phyloP scores from a whole-genome alignment of 495 filamentous ascomycete species.

The Rostrohypoxylon terebratum region DNA sequence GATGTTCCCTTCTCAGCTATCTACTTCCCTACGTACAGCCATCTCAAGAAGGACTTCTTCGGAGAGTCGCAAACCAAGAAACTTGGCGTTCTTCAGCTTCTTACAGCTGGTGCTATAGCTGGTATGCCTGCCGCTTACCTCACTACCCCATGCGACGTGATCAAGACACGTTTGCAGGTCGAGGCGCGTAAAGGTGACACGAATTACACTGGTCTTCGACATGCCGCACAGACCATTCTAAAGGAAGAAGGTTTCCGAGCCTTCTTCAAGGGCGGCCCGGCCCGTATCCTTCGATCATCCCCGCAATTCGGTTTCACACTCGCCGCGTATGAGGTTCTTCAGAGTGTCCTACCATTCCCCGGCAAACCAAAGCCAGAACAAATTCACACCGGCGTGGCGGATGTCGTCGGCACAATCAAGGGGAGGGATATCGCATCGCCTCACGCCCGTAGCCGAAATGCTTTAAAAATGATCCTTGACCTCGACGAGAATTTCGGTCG shows the following conservation, averaged over 20 bases:
- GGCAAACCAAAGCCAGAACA: constrained; percentile 62
- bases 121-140: constrained; percentile 99
- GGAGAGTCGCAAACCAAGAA: constrained; percentile 90
- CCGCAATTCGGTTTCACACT: constrained; percentile 98
- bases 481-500: constrained; percentile 90
- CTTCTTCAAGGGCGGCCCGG: constrained; percentile 98
- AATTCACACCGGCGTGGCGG: constrained; percentile 54
- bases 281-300: constrained; percentile 91
- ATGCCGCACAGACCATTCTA: constrained; percentile 84
- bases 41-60: constrained; percentile 93
- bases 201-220: constrained; percentile 84
- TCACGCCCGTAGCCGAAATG: constrained; percentile 88
- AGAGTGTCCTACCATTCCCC: constrained; percentile 84
- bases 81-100: constrained; percentile 90
- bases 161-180: constrained; percentile 98
- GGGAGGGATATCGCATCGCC: constrained; percentile 74
- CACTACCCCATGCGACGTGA: constrained; percentile 97
- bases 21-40: constrained; percentile 97
- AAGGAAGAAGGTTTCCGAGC: constrained; percentile 93
- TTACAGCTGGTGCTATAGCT: constrained; percentile 94
- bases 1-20: constrained; percentile 98
- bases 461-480: constrained; percentile 96
- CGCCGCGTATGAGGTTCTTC: constrained; percentile 91
- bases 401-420: constrained; percentile 52
- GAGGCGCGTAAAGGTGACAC: constrained; percentile 96